Base-by-base conservation (phyloP, 805 yeast genomes). In the Tanozyma kutaoensis region DNA sequence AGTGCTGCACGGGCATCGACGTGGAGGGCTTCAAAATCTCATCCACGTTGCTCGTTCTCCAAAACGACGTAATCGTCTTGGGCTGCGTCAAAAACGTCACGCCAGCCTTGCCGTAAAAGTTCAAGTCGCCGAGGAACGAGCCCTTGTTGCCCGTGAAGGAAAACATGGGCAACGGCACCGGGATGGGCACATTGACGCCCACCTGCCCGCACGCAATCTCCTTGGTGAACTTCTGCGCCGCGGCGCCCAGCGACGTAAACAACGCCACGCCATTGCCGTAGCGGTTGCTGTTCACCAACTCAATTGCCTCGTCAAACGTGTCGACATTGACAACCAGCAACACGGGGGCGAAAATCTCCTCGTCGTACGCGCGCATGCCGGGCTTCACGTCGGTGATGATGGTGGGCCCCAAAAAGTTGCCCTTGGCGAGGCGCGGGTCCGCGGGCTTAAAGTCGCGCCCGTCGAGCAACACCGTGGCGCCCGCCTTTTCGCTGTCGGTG, bases 151-250 rank as follows among this genome's bases (percentile, higher is more conserved):
- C 86, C 9, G 86, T 77, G 58, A 76, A 76, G 3, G 81, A 72
- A 52, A 76, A 76, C 80, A 77, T 73, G 33, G 86, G 85, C 48
- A 77, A 57, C 26, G 86, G 86, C 12, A 76, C 86, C 4, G 86
- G 86, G 34, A 76, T 77, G 11, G 86, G 85, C 20, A 76, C 82
- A 42, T 76, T 76, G 39, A 76, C 62, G 30, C 86, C 86, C 27
- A 76, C 79, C 52, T 76, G 85, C 18, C 86, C 86, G 30, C 76
- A 72, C 32, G 74, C 78, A 35, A 76, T 69, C 37, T 70, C 63
- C 52, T 64, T 70, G 47, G 67, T 74, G 59, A 77, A 76, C 46
- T 70, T 69, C 50, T 74, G 76, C 4, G 80, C 78, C n/a, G 68
- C 58, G 14, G 77, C 57, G 9, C 86, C 86, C 1, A 77, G 69